Evolutionary conservation across 768 basidiomycete genomes (phyloP).

Genomic region (Sporobolomyces pararoseus): DNA sequence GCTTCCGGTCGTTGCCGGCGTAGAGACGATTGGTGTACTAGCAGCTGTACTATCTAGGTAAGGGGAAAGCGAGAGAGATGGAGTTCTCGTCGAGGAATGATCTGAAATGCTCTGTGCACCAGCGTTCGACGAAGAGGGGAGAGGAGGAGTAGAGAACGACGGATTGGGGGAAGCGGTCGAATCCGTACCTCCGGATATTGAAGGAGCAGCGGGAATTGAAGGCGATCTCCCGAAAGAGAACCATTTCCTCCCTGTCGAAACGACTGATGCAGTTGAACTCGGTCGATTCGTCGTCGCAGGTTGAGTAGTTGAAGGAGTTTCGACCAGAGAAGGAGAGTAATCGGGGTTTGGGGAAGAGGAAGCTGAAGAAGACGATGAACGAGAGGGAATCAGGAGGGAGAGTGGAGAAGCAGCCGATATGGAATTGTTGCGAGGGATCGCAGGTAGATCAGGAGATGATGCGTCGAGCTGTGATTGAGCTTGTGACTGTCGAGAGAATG

Average conservation of each 20-base stretch:
- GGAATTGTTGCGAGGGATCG: constrained; percentile 13
- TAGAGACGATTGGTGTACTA: neutral
- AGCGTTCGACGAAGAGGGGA: neutral
- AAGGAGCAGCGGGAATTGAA: neutral
- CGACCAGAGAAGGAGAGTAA: constrained; percentile 4
- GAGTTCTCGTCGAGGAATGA: neutral
- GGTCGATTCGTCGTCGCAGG: neutral
- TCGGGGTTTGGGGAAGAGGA: neutral
- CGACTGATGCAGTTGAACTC: neutral
- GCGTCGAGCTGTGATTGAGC: neutral
- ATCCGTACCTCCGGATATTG: neutral
- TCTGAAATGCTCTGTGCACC: neutral
- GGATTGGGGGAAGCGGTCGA: constrained; percentile 7
- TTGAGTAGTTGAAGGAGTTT: neutral
- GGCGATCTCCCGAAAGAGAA: constrained; percentile 25
- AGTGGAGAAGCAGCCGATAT: neutral
- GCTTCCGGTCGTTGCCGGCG: neutral
- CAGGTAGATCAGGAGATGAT: constrained; percentile 24
- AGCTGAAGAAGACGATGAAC: neutral
- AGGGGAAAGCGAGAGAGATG: neutral
- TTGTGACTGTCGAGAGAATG: neutral
- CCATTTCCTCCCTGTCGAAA: constrained; percentile 17
- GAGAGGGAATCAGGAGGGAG: neutral
- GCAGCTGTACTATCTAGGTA: neutral
- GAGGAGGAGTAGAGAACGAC: constrained; percentile 10